Base-by-base conservation (phyloP, 2,329 filamentous ascomycete species). In the Fusarium circinatum region DNA sequence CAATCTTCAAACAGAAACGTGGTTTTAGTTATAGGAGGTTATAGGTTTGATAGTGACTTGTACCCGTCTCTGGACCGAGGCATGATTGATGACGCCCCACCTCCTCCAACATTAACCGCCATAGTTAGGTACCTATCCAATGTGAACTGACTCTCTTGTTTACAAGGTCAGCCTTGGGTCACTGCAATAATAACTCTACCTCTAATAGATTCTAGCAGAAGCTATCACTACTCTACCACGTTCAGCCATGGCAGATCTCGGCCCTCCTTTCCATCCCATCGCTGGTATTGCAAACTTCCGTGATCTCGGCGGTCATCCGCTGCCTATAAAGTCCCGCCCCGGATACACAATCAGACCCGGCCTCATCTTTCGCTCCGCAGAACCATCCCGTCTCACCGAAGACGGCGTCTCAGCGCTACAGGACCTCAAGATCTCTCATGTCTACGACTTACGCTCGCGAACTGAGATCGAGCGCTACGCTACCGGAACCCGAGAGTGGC, bases 391-490 rank as follows among this genome's bases (percentile, higher is more conserved):
- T 64, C 83, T 92, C 44, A 89, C 89, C 3, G 79, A 85, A 32
- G 82, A 85, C 30, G 91, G 91, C 22, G 81, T 89, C 12, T 77
- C 81, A 13, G 85, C 83, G 48, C 84, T 93, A 66, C 84, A 84
- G 36, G 75, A 80, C 10, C 83, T 94, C 60, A 87, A 88, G n/a
- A 88, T 96, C 73, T 86, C 84, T 30, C 85, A 87, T 71, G 87
- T 93, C 58, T 95, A 91, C 79, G 93, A 95, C 82, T 84, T 95
- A 15, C 88, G 93, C 62, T 92, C 89, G 32, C 81, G 82, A n/a
- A 76, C 80, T 24, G 91, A 94, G 82, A 88, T 93, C 59, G 81
- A 87, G 62, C 79, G 82, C 77, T 77, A 83, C 78, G 71, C 82
- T 73, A 68, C 78, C 52, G 64, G 80, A 63, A 70, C 81, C 57